These are phyloP conservation scores for California macrophylla DNA, from an alignment of 441 rosid genomes.

Conservation along the genomic window DNA sequence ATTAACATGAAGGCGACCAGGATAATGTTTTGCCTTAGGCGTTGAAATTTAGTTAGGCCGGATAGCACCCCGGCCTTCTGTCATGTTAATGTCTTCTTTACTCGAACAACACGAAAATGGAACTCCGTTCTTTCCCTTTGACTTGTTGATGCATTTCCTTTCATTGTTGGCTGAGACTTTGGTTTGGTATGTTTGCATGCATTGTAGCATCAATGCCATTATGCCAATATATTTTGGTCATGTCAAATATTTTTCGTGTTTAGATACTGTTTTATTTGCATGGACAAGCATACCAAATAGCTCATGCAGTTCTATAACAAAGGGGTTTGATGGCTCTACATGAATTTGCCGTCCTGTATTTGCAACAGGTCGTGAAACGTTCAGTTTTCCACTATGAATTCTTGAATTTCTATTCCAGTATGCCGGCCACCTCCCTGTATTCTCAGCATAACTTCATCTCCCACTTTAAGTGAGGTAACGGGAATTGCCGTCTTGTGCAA, in stretches of 20 bases:
- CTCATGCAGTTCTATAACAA: too few relatives aligned
- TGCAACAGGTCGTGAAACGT: too few relatives aligned
- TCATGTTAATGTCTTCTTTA: constrained; percentile 2
- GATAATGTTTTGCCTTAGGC: background rate
- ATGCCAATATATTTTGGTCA: too few relatives aligned
- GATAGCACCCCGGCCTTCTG: background rate
- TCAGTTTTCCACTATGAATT: constrained; percentile 74
- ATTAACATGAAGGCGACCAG: constrained; percentile 1
- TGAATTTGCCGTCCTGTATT: too few relatives aligned
- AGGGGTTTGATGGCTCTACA: too few relatives aligned
- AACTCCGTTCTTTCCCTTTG: background rate
- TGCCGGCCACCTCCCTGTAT: constrained; percentile 77
- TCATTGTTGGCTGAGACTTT: constrained; percentile 18
- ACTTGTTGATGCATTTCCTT: background rate
- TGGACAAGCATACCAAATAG: too few relatives aligned
- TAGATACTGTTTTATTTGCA: too few relatives aligned
- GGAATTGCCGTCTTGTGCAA: constrained; percentile 36
- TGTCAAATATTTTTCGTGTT: too few relatives aligned
- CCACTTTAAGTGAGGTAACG: constrained; percentile 58
- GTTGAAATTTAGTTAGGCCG: background rate
- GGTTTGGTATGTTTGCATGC: constrained; percentile 8
- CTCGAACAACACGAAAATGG: background rate
- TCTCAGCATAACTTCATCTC: constrained; percentile 54
- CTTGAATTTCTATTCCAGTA: constrained; percentile 74
- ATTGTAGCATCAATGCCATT: background rate